A percentile compares a stretch with the other conserved stretches of the same genome.
Evolutionary conservation across 441 rosid species (phyloP).

Genomic region (Populus hybrid): DNA sequence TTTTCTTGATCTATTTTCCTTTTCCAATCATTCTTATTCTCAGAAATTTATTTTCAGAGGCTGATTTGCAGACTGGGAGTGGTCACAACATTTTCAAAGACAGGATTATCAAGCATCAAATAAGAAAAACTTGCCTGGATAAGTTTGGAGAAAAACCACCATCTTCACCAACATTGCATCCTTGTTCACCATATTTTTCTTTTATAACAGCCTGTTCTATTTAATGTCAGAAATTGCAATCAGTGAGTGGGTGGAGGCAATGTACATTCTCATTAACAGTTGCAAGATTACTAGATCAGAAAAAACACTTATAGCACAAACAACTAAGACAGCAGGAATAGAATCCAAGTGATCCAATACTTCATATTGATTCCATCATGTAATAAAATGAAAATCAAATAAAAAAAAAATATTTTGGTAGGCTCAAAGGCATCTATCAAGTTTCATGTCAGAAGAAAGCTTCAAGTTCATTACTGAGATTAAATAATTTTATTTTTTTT

Average conservation of each 20-base stretch:
- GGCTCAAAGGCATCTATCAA: slow-evolving; percentile 10
- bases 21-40: background rate
- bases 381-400: background rate
- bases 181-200: slow-evolving; percentile 73
- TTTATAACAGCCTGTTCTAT: slow-evolving; percentile 79
- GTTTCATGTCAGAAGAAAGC: background rate
- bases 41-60: background rate
- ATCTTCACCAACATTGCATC: slow-evolving; percentile 90
- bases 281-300: slow-evolving; percentile 3
- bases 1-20: background rate
- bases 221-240: slow-evolving; percentile 33
- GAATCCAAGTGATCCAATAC: background rate
- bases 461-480: background rate
- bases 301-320: background rate
- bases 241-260: slow-evolving; percentile 18
- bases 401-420: background rate
- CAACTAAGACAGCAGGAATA: background rate
- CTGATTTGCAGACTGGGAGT: background rate
- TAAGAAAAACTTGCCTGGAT: slow-evolving; percentile 54
- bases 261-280: slow-evolving; percentile 6
- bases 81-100: background rate
- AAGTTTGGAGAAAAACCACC: slow-evolving; percentile 97
- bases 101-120: slow-evolving; percentile 21
- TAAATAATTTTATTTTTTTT: too few relatives aligned
- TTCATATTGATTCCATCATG: background rate